A percentile compares a stretch with the other conserved stretches of the same genome.
Conservation (phyloP, 371 early-diverging fungal genomes). For the Mucor plumbeus region DNA sequence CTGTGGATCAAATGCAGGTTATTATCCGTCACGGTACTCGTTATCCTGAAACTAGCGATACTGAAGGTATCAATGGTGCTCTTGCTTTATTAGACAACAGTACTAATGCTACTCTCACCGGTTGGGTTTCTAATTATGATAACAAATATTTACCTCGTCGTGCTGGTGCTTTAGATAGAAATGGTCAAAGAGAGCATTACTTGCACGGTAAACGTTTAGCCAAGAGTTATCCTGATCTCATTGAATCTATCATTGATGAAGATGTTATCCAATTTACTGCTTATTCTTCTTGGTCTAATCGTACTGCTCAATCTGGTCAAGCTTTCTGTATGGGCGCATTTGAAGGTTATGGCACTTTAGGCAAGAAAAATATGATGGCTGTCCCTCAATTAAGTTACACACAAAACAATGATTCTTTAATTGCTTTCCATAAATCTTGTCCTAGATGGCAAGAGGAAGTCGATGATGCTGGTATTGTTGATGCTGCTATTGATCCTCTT, state of each 20-base stretch:
- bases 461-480: neutral
- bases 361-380: conserved; percentile 13
- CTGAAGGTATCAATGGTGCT: conserved; percentile 22
- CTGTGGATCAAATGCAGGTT: conserved; percentile 33
- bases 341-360: conserved; percentile 11
- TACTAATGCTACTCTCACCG: conserved; percentile 10
- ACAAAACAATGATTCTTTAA: conserved; percentile 23
- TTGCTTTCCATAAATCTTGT: conserved; percentile 32
- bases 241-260: conserved; percentile 12
- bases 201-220: conserved; percentile 29
- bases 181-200: conserved; percentile 35
- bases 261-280: conserved; percentile 13
- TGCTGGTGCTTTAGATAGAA: conserved; percentile 17
- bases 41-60: conserved; percentile 27
- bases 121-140: conserved; percentile 29
- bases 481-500: neutral
- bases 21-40: conserved; percentile 43
- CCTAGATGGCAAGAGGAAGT: conserved; percentile 22
- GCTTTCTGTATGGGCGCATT: conserved; percentile 24
- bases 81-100: conserved; percentile 17
- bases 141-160: conserved; percentile 12
- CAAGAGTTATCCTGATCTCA: conserved; percentile 18
- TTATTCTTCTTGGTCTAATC: conserved; percentile 19
- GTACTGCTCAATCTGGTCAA: conserved; percentile 24
- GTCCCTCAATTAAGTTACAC: conserved; percentile 25